phyloP scores from a whole-genome alignment of 192 early-diverging fungal genomes.

The Pilobolus umbonatus region DNA sequence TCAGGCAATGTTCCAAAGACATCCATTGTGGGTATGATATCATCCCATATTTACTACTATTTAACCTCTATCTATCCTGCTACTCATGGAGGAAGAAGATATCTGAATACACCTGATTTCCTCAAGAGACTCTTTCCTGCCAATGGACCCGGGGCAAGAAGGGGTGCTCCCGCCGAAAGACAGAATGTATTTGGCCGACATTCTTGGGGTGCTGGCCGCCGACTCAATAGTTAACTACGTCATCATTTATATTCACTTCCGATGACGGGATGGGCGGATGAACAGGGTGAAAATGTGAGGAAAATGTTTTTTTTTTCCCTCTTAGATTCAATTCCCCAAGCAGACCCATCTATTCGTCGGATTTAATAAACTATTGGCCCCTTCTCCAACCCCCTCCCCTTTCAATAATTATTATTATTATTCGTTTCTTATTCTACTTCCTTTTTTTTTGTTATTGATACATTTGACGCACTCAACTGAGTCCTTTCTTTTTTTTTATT shows the following conservation, averaged over 20 bases:
- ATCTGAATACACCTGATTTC: slow-evolving; percentile 64
- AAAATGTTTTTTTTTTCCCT: no score
- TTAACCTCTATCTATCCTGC: slow-evolving; percentile 61
- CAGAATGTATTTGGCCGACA: slow-evolving; percentile 20
- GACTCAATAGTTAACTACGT: not conserved
- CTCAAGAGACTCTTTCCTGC: slow-evolving; percentile 45
- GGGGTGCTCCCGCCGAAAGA: not conserved
- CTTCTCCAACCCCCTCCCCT: no score
- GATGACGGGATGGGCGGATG: no score
- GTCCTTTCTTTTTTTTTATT: slow-evolving; percentile 12
- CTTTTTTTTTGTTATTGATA: no score
- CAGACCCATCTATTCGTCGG: no score
- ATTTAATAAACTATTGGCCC: no score
- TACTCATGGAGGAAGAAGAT: slow-evolving; percentile 54
- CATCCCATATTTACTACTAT: slow-evolving; percentile 74
- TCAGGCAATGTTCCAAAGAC: slow-evolving; percentile 36
- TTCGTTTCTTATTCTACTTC: no score
- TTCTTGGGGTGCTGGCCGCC: slow-evolving; percentile 23
- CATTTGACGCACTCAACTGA: slow-evolving; percentile 4
- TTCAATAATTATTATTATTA: no score
- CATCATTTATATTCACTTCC: no score
- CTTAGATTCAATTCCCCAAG: no score
- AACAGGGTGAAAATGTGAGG: no score
- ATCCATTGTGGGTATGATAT: slow-evolving; percentile 61
- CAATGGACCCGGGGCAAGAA: slow-evolving; percentile 27